Conservation (phyloP, 345 rosid species). For the Kernera saxatilis region DNA sequence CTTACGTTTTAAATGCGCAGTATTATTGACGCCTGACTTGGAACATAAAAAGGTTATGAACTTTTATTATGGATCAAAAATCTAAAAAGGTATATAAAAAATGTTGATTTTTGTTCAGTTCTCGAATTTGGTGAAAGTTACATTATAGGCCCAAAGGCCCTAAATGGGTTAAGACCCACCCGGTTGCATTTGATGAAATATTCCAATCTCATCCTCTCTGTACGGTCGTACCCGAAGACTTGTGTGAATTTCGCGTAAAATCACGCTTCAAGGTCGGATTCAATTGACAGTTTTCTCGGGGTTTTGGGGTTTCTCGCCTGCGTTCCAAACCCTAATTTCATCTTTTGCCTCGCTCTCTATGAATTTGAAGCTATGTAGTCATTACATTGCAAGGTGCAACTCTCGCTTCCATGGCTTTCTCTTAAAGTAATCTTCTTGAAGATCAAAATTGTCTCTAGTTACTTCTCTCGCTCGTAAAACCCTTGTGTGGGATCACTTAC, state of each 20-base stretch:
- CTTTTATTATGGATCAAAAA: no score
- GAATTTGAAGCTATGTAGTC: background rate
- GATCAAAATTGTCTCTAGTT: background rate
- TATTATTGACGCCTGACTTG: no score
- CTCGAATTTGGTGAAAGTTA: background rate
- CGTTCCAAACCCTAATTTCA: background rate
- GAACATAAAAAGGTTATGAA: no score
- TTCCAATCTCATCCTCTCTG: background rate
- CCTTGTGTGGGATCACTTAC: background rate
- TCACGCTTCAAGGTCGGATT: background rate
- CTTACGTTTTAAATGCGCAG: no score
- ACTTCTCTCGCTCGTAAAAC: background rate
- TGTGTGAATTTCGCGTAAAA: background rate
- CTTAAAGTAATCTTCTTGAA: background rate
- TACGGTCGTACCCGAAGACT: background rate
- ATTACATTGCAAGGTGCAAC: background rate
- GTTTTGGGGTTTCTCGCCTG: background rate
- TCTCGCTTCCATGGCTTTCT: background rate
- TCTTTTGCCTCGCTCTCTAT: background rate
- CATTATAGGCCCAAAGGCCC: background rate
- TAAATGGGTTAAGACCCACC: background rate
- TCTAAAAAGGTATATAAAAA: no score
- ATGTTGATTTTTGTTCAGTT: background rate
- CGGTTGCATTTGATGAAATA: background rate
- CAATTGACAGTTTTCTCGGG: background rate